Base-by-base conservation (phyloP, 2,329 filamentous ascomycete genomes). In the Aureobasidium sp. region DNA sequence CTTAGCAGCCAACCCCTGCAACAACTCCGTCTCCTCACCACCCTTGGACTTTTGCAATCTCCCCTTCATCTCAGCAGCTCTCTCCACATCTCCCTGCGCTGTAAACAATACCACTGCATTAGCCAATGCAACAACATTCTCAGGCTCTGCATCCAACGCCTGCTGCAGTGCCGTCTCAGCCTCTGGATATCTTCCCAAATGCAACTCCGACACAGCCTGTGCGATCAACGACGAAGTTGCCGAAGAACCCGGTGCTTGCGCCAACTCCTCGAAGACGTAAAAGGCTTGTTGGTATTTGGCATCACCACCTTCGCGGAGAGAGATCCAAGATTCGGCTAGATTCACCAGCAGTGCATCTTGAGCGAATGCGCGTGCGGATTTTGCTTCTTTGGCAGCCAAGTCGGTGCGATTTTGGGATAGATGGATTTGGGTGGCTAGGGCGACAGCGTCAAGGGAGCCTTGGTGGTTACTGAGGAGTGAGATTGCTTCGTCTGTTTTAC, bases 231-330 rank as follows among this genome's bases (percentile, higher is more conserved):
- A 92, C 71, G 90, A 86, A 61, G 91, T 86, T 20, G 93, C 93
- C 56, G 93, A 90, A 23, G 93, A 94, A 38, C 93, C 90, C 2
- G 94, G 91, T 33, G 93, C 91, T 76, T 97, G 93, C 6, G 96
- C 95, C 56, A 98, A 88, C 80, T 99, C 96, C 81, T 98, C 95
- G 75, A 94, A 98, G 68, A 98, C 95, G 84, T 99, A 98, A 81
- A 97, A 98, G 23, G 95, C 91, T 76, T 96, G 93, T 76, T 98
- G 96, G 81, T 98, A 98, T 78, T 94, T 96, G 72, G 97, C 94
- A 71, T 95, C 95, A 75, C 95, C 95, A 75, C 96, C 95, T 92
- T 95, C 84, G 78, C 96, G 87, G 79, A 98, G 80, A 33, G 94
- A 95, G 69, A 97, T 93, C 96, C 95, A 99, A 10, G 93, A 93